Evolutionary conservation across 2,329 filamentous ascomycete species (phyloP).

Genomic region (Fonsecaea monophora): DNA sequence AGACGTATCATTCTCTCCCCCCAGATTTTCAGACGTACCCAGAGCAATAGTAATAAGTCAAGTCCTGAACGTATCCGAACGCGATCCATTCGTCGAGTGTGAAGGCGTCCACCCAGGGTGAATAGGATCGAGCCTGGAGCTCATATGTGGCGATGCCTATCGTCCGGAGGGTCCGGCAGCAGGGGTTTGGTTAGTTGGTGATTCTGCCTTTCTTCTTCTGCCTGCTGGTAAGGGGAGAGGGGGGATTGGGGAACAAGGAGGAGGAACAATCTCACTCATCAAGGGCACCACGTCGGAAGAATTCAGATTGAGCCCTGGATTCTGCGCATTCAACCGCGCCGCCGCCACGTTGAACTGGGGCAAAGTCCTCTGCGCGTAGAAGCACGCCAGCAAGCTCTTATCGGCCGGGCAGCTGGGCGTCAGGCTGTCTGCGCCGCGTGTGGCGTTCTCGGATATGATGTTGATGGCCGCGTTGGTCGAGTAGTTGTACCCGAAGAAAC

Average conservation of each 20-base stretch:
- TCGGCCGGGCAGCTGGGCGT: constrained; percentile 19
- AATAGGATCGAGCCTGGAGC: constrained; percentile 17
- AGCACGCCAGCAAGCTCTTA: constrained; percentile 17
- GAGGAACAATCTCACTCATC: constrained; percentile 4
- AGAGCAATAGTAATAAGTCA: constrained; percentile 20
- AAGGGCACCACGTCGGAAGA: constrained; percentile 14
- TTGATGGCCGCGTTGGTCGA: constrained; percentile 25
- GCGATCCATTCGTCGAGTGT: constrained; percentile 24
- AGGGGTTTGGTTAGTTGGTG: not conserved
- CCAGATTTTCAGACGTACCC: constrained; percentile 5
- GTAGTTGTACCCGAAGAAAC: constrained; percentile 26
- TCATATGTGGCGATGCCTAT: constrained; percentile 9
- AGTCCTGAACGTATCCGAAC: constrained; percentile 20
- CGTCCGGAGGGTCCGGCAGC: not conserved
- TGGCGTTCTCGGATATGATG: constrained; percentile 20
- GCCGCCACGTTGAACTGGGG: constrained; percentile 14
- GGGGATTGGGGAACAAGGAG: no score
- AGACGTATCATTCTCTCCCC: not conserved
- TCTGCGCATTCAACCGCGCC: constrained; percentile 19
- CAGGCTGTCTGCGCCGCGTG: constrained; percentile 17
- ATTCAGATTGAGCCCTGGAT: constrained; percentile 19
- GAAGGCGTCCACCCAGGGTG: constrained; percentile 19
- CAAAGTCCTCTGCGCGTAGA: constrained; percentile 11
- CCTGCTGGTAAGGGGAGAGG: not conserved
- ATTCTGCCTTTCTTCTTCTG: not conserved